Conservation (phyloP, 2,329 filamentous ascomycete genomes). For the Dothistroma septosporum region DNA sequence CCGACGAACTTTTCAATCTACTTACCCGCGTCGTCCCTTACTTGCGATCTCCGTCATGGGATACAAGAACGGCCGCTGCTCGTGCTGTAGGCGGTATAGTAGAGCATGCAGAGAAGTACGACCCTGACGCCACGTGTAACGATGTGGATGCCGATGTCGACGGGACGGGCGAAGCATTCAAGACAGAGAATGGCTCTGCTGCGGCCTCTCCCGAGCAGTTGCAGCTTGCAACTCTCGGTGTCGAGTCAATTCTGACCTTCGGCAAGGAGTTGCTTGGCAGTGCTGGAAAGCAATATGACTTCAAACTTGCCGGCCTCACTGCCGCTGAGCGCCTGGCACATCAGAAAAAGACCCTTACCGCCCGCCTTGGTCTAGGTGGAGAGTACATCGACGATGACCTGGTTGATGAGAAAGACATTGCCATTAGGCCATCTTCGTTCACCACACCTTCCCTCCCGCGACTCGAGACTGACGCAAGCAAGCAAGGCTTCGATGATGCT, state of each 20-base stretch:
- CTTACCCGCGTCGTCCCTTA: constrained; percentile 93
- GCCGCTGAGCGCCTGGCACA: constrained; percentile 75
- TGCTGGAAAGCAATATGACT: constrained; percentile 77
- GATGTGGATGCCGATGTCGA: constrained; percentile 37
- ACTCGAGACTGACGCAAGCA: constrained; percentile 52
- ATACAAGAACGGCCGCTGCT: constrained; percentile 87
- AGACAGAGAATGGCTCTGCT: constrained; percentile 51
- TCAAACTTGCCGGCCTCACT: constrained; percentile 74
- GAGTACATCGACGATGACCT: constrained; percentile 82
- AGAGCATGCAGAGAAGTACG: constrained; percentile 79
- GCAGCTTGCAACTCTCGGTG: constrained; percentile 68
- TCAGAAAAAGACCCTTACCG: constrained; percentile 81
- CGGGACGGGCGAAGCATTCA: constrained; percentile 41
- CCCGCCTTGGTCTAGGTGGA: constrained; percentile 78
- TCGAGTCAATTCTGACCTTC: constrained; percentile 73
- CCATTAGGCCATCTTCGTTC: constrained; percentile 39
- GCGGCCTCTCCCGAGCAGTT: constrained; percentile 53
- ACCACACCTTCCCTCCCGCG: constrained; percentile 42
- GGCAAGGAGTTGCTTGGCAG: constrained; percentile 81
- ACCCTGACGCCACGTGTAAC: constrained; percentile 58
- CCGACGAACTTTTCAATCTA: constrained; percentile 94
- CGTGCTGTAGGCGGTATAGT: constrained; percentile 94
- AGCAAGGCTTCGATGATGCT: constrained; percentile 28
- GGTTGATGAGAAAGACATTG: constrained; percentile 61
- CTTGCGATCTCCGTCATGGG: constrained; percentile 91